phyloP scores from a whole-genome alignment of 2,329 filamentous ascomycete species.

The Fusarium sp. region DNA sequence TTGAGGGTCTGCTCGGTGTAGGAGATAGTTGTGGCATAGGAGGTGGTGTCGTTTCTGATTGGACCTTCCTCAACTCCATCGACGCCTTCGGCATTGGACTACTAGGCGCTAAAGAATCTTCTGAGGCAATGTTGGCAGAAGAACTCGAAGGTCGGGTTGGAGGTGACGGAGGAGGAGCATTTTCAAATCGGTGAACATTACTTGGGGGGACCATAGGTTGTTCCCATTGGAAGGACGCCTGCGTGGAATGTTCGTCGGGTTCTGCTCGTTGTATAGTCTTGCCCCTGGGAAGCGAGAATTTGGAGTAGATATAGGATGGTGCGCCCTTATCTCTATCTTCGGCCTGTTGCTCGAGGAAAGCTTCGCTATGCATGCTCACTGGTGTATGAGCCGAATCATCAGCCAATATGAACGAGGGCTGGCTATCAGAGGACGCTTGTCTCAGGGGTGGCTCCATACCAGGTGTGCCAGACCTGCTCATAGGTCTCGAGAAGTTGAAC shows the following conservation, averaged over 20 bases:
- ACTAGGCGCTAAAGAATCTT: conserved; percentile 54
- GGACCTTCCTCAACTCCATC: conserved; percentile 65
- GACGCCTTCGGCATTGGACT: conserved; percentile 61
- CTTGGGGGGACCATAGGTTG: conserved; percentile 62
- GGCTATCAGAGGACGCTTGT: conserved; percentile 77
- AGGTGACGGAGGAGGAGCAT: conserved; percentile 71
- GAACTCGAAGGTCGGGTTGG: conserved; percentile 73
- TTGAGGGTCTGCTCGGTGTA: conserved; percentile 62
- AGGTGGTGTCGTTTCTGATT: conserved; percentile 60
- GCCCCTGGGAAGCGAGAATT: conserved; percentile 86
- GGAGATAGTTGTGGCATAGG: conserved; percentile 61
- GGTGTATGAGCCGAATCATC: conserved; percentile 79
- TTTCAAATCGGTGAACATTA: conserved; percentile 60
- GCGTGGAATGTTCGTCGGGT: conserved; percentile 67
- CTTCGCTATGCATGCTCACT: conserved; percentile 80
- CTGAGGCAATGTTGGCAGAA: conserved; percentile 57
- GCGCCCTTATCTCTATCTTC: conserved; percentile 68
- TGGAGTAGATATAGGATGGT: conserved; percentile 88
- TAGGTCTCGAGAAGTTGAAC: conserved; percentile 94
- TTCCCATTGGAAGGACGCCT: conserved; percentile 74
- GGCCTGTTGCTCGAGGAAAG: conserved; percentile 68
- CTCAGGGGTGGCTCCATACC: conserved; percentile 70
- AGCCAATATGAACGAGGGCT: conserved; percentile 73
- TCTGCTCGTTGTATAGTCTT: conserved; percentile 81
- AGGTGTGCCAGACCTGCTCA: conserved; percentile 80